Conservation (phyloP, 495 filamentous ascomycete species). For the Daldinia caldariorum region DNA sequence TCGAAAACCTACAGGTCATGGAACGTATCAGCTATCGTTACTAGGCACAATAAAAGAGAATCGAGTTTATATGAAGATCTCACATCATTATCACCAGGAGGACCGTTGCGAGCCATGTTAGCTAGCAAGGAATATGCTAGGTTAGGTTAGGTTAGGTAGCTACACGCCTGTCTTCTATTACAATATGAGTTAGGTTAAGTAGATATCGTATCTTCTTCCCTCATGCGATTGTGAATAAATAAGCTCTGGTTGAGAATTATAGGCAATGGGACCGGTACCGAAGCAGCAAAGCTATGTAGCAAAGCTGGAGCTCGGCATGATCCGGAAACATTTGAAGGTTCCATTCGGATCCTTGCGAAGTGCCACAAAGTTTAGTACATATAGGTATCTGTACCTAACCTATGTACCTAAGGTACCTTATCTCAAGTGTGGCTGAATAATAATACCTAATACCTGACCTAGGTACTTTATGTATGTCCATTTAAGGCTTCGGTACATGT, state of each 20-base stretch:
- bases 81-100: conserved; percentile 43
- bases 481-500: too few species aligned
- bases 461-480: too few species aligned
- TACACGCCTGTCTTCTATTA: conserved; percentile 16
- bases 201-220: conserved; percentile 7
- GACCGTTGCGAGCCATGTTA: conserved; percentile 40
- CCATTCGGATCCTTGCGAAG: not conserved
- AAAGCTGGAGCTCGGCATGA: conserved; percentile 23
- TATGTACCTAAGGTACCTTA: not conserved
- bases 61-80: conserved; percentile 5
- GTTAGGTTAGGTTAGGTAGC: too few species aligned
- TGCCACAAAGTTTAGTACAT: conserved; percentile 1
- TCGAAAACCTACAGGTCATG: conserved; percentile 39
- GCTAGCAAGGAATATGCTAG: conserved; percentile 16
- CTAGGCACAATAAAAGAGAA: not conserved
- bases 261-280: not conserved
- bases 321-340: conserved; percentile 2
- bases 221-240: conserved; percentile 7
- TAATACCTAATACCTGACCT: too few species aligned
- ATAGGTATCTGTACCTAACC: not conserved
- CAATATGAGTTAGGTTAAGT: not conserved
- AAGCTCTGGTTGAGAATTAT: conserved; percentile 11
- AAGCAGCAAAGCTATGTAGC: conserved; percentile 18
- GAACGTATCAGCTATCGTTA: conserved; percentile 11
- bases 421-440: too few species aligned